These are phyloP conservation scores for Fistulinella staudtii DNA, from an alignment of 1,284 basidiomycete genomes.

Conservation along the genomic window DNA sequence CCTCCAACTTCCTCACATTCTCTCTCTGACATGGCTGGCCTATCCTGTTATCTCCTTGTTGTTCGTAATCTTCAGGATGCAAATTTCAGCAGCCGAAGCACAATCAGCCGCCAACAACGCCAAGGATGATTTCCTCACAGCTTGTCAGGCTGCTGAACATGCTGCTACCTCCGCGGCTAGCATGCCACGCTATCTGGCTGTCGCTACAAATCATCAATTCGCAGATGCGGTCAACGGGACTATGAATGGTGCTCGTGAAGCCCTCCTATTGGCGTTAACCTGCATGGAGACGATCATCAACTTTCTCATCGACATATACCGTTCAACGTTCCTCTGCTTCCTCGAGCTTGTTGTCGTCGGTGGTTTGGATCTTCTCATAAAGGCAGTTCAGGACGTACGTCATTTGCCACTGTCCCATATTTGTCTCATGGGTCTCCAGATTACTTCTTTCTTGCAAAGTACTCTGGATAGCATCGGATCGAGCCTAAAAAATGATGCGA, in stretches of 20 bases:
- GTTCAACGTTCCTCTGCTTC: slow-evolving; percentile 89
- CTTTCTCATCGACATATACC: slow-evolving; percentile 89
- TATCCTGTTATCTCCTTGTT: slow-evolving; percentile 83
- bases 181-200: slow-evolving; percentile 83
- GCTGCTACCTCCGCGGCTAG: slow-evolving; percentile 81
- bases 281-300: slow-evolving; percentile 85
- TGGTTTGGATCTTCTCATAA: slow-evolving; percentile 74
- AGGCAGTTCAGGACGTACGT: slow-evolving; percentile 75
- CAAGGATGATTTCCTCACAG: slow-evolving; percentile 68
- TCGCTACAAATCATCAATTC: slow-evolving; percentile 79
- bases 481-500: slow-evolving; percentile 69
- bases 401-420: neutral
- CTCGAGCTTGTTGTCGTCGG: slow-evolving; percentile 87
- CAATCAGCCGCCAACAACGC: slow-evolving; percentile 65
- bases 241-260: slow-evolving; percentile 71
- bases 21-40: slow-evolving; percentile 82
- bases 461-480: slow-evolving; percentile 59
- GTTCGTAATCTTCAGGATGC: slow-evolving; percentile 80
- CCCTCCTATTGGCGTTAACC: slow-evolving; percentile 71
- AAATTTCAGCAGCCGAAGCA: slow-evolving; percentile 67
- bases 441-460: slow-evolving; percentile 63
- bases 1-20: slow-evolving; percentile 75
- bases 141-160: slow-evolving; percentile 78
- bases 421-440: slow-evolving; percentile 42
- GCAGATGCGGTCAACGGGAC: slow-evolving; percentile 74